Evolutionary conservation across 345 rosid species (phyloP).

Genomic region (Litchi chinensis): DNA sequence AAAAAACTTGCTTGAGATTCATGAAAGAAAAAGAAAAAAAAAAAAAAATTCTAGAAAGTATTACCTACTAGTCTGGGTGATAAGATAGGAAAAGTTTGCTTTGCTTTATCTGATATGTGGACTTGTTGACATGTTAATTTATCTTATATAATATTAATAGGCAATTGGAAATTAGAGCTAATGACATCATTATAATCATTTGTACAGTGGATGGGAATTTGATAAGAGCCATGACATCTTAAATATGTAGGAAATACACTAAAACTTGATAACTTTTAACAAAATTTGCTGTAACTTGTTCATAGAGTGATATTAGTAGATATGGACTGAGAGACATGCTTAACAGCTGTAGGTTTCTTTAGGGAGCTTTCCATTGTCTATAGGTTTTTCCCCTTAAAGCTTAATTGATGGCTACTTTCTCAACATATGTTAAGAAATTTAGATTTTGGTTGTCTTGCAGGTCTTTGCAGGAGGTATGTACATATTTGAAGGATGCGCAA

Average conservation of each 20-base stretch:
- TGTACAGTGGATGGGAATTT: neutral
- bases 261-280: neutral
- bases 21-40: too few relatives aligned
- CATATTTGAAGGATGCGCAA: slow-evolving; percentile 59
- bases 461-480: slow-evolving; percentile 35
- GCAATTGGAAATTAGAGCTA: neutral
- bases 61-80: neutral
- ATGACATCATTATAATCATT: neutral
- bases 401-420: neutral
- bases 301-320: neutral
- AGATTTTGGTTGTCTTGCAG: slow-evolving; percentile 33
- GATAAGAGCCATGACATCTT: neutral
- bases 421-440: neutral
- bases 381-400: neutral
- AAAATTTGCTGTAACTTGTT: neutral
- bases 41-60: too few relatives aligned
- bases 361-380: neutral
- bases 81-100: neutral
- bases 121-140: neutral
- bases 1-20: neutral
- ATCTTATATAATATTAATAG: too few relatives aligned
- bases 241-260: neutral
- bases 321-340: neutral
- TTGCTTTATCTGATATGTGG: neutral
- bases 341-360: neutral